Base-by-base conservation (phyloP, 805 yeast species). In the Starmerella sp. region DNA sequence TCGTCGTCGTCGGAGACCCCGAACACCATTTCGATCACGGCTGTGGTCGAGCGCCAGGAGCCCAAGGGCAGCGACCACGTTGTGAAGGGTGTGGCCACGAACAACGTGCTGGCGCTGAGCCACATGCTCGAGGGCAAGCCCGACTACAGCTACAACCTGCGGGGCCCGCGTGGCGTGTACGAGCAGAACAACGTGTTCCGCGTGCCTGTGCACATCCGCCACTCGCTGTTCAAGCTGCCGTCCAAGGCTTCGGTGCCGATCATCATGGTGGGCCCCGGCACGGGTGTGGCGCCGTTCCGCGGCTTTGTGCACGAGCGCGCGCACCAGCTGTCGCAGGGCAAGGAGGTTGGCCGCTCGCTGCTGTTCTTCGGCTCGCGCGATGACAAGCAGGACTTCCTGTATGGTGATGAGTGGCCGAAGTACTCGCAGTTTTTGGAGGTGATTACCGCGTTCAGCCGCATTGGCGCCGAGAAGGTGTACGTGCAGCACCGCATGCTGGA, bases 251-350 rank as follows among this genome's bases (percentile, higher is more conserved):
- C 78, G 3, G 80, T 83, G 35, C 97, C 97, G 15, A 77, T 91
- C 28, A 88, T 91, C 64, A 80, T 90, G 84, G 78, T 91, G 65
- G 98, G 98, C 32, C 97, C 98, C 47, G 98, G 98, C 61, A 93
- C 98, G 3, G 98, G 98, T 69, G 91, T 91, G 51, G 97, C 98
- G 9, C 98, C 98, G 58, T 87, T 93, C 75, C 83, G 98, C 73
- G 98, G 95, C 4, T 91, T 91, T 62, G 71, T 91, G 38, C 82
- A 95, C 73, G 98, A 91, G 68, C 83, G 90, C 65, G 85, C 82
- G n/a, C 68, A 72, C 41, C 78, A 74, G 65, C 72, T 71, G 11
- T 74, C 74, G 55, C 74, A 75, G 61, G 80, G 70, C 55, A 69
- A 69, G 53, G 78, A 74, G 10, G 71, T 86, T 48, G 97, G 97